These are phyloP conservation scores for Pseudogymnoascus sp. DNA, from an alignment of 2,329 filamentous ascomycete species.

Conservation along the genomic window DNA sequence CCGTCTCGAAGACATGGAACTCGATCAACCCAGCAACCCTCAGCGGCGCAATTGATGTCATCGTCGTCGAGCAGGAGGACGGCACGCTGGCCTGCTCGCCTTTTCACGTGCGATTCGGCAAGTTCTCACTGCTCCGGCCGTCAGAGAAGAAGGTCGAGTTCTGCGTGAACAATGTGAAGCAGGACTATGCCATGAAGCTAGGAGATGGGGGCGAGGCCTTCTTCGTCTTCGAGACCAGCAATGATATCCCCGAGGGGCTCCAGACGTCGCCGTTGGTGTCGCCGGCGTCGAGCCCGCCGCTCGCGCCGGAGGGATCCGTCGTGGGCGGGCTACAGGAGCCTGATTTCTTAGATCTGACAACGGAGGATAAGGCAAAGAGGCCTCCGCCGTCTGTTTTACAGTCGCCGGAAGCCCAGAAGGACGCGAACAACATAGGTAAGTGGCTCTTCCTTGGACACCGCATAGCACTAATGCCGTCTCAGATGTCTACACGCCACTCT, in stretches of 20 bases:
- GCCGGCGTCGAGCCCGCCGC: conserved; percentile 75
- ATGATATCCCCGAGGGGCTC: conserved; percentile 81
- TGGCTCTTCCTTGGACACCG: background rate
- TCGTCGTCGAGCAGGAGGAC: conserved; percentile 94
- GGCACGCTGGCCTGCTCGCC: conserved; percentile 84
- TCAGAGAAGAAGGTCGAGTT: conserved; percentile 99
- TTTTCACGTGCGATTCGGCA: conserved; percentile 97
- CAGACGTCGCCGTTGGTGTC: conserved; percentile 93
- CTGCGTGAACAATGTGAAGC: conserved; percentile 82
- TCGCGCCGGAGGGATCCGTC: conserved; percentile 39
- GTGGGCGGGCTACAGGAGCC: conserved; percentile 53
- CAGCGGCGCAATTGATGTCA: conserved; percentile 96
- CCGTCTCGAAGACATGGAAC: conserved; percentile 98
- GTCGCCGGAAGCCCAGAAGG: conserved; percentile 26
- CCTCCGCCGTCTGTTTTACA: conserved; percentile 39
- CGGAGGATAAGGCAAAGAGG: conserved; percentile 29
- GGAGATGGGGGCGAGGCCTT: conserved; percentile 97
- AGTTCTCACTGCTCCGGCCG: conserved; percentile 89
- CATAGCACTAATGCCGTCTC: conserved; percentile 14
- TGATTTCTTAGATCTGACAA: conserved; percentile 57
- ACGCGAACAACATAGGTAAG: conserved; percentile 25
- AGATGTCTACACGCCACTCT: conserved; percentile 40
- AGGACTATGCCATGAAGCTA: conserved; percentile 95
- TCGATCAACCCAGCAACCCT: conserved; percentile 97
- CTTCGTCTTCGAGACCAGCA: conserved; percentile 94